phyloP scores from a whole-genome alignment of 257 asterid genomes.

The Capsicum rhomboideum region DNA sequence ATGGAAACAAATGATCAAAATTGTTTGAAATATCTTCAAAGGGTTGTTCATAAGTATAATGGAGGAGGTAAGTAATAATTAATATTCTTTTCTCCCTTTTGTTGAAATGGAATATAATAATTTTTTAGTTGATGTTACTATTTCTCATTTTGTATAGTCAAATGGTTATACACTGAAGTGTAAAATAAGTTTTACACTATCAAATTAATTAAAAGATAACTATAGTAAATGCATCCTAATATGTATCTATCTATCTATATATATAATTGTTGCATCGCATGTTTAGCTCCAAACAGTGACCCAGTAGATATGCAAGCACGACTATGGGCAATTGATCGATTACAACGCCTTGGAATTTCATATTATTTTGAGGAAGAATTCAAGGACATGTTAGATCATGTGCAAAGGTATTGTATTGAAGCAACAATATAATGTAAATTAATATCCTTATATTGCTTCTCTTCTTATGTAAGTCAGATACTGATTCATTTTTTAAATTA shows the following conservation, averaged over 20 bases:
- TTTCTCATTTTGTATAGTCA: no score
- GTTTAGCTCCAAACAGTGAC: constrained; percentile 37
- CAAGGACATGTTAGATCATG: constrained; percentile 19
- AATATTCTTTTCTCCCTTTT: neutral
- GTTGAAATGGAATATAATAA: no score
- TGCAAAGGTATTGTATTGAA: neutral
- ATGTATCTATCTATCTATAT: no score
- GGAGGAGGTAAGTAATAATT: constrained; percentile 38
- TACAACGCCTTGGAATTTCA: constrained; percentile 51
- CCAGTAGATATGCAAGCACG: constrained; percentile 46
- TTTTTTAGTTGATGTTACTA: no score
- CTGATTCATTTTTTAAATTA: neutral
- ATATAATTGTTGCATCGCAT: neutral
- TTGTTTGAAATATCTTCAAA: constrained; percentile 20
- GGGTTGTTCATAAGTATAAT: constrained; percentile 15
- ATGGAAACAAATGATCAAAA: constrained; percentile 37
- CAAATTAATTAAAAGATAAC: no score
- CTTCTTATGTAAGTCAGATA: no score
- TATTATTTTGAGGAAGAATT: constrained; percentile 32
- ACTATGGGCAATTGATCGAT: constrained; percentile 50
- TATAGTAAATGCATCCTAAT: neutral
- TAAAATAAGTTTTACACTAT: no score
- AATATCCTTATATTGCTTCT: no score
- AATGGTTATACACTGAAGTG: no score
- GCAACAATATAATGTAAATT: neutral